Evolutionary conservation across 2,329 filamentous ascomycete genomes (phyloP).

Genomic region (Sporothrix schenckii): DNA sequence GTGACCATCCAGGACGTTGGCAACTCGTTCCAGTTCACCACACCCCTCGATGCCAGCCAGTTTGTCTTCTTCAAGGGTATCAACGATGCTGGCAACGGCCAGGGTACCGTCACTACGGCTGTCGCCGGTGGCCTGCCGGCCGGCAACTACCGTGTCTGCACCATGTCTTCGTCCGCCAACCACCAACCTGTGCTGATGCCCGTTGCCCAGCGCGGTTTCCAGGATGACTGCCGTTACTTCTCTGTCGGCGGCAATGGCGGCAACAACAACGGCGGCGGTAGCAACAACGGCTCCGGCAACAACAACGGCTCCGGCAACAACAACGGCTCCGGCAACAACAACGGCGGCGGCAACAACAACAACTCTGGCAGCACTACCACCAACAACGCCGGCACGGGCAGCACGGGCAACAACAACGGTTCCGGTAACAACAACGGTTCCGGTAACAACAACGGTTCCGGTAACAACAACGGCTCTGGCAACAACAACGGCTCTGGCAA

Average conservation of each 20-base stretch:
- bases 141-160: constrained; percentile 68
- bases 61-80: constrained; percentile 70
- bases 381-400: constrained; percentile 36
- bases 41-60: constrained; percentile 56
- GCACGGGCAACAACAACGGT: constrained; percentile 28
- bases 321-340: constrained; percentile 2
- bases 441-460: neutral
- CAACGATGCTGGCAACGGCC: constrained; percentile 61
- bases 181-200: constrained; percentile 69
- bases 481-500: constrained; percentile 30
- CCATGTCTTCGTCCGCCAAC: constrained; percentile 65
- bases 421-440: constrained; percentile 10
- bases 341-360: too few relatives aligned
- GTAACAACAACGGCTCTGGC: constrained; percentile 1
- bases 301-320: constrained; percentile 13
- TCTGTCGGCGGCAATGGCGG: constrained; percentile 47
- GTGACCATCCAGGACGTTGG: constrained; percentile 62
- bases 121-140: constrained; percentile 62
- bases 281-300: too few relatives aligned
- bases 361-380: constrained; percentile 30
- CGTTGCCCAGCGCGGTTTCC: constrained; percentile 66
- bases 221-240: constrained; percentile 67
- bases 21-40: constrained; percentile 52
- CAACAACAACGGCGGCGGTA: constrained; percentile 34
- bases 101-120: constrained; percentile 56